These are phyloP conservation scores for Trichomonas vaginalis DNA, from an alignment of 208 protist genomes.

Conservation along the genomic window DNA sequence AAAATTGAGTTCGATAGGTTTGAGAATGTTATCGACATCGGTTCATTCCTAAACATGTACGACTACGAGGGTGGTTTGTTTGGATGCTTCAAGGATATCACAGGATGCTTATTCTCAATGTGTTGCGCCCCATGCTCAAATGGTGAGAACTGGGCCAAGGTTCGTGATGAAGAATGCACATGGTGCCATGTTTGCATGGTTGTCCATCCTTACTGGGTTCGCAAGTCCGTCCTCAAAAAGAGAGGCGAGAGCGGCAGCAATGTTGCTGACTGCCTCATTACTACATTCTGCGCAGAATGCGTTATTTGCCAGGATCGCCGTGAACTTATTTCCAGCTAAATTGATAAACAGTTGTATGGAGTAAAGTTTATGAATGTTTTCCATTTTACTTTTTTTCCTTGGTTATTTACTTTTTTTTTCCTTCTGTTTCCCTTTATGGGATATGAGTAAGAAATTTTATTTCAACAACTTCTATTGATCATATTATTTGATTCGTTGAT, in stretches of 20 bases:
- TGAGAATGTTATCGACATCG: too few species aligned
- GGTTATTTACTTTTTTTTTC: too few species aligned
- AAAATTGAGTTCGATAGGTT: too few species aligned
- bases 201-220: not conserved
- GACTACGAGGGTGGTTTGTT: not conserved
- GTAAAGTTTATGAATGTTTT: too few species aligned
- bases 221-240: not conserved
- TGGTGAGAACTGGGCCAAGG: not conserved
- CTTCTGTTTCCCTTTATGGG: too few species aligned
- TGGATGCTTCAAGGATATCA: not conserved
- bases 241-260: not conserved
- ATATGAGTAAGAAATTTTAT: too few species aligned
- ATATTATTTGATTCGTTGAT: too few species aligned
- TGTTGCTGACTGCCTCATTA: not conserved
- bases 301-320: not conserved
- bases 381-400: too few species aligned
- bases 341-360: too few species aligned
- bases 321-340: not conserved
- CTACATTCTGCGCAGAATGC: not conserved
- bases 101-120: not conserved
- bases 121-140: not conserved
- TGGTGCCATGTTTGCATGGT: not conserved
- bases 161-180: not conserved
- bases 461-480: too few species aligned
- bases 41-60: too few species aligned